phyloP scores from a whole-genome alignment of 2,329 filamentous ascomycete species.

The Apiospora phragmitis region DNA sequence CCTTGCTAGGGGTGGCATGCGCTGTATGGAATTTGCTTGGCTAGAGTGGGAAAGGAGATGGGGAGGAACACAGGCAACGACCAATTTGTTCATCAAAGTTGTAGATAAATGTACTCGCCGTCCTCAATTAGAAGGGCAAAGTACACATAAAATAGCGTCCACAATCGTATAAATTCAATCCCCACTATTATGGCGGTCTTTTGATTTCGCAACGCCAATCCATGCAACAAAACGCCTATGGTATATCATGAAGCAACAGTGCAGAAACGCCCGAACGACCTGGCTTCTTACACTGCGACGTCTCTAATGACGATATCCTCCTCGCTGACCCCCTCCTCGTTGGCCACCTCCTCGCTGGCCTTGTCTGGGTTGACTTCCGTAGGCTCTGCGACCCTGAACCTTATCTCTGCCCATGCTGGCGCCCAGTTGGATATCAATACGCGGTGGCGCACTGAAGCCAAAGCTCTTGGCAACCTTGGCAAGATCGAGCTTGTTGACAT shows the following conservation, averaged over 20 bases:
- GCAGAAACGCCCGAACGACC: background rate
- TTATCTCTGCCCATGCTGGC: constrained; percentile 75
- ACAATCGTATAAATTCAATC: background rate
- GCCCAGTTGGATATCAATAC: constrained; percentile 77
- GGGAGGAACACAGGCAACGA: background rate
- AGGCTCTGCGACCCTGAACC: constrained; percentile 62
- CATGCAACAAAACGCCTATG: constrained; percentile 11
- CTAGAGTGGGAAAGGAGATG: background rate
- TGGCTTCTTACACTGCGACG: background rate
- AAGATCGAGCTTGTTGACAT: constrained; percentile 79
- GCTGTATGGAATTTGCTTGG: background rate
- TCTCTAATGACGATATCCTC: background rate
- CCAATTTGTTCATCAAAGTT: background rate
- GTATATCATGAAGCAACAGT: constrained; percentile 11
- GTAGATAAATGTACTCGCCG: background rate
- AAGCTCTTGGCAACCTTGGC: constrained; percentile 84
- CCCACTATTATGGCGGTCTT: background rate
- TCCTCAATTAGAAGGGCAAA: background rate
- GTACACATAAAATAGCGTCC: background rate
- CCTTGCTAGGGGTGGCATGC: background rate
- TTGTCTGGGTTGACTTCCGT: constrained; percentile 77
- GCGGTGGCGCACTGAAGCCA: constrained; percentile 74
- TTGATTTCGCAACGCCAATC: constrained; percentile 11
- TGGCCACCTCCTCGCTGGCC: constrained; percentile 18
- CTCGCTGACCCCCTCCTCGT: background rate